Base-by-base conservation (phyloP, 441 rosid species). In the Gossypium aridum region DNA sequence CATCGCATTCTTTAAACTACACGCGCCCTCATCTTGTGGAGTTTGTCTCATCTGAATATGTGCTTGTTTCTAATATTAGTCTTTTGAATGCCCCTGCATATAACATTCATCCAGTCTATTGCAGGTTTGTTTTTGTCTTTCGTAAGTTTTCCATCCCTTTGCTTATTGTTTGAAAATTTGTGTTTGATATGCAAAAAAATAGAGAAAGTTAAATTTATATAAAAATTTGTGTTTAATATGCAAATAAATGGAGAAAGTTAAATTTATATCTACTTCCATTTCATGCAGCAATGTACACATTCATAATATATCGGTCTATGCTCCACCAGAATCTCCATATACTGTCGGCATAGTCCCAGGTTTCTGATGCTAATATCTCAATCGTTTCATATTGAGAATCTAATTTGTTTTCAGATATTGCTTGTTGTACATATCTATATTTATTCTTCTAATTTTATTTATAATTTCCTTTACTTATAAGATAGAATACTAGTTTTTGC, bases 21-120 rank as follows among this genome's bases (percentile, higher is more conserved):
- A 95, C 88, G 73, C 91, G 98, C 61, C 99, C 99, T 64, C 93
- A 92, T 78, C 89, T 95, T 0, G 89, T 95, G 12, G 98, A 95
- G 78, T 87, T 95, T 39, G 76, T 84, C 61, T 83, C 83, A 2
- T 91, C 96, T 1, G 89, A 88, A 13, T 0, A 77, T 53, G 71
- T 95, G 17, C 81, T 90, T 7, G 86, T 95, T 43, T 90, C 98
- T 14, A 95, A 95, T 75, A 81, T 95, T 64, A 91, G 92, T 10
- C 86, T 95, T 82, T 45, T 87, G 70, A 90, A 92, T 79, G 92
- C 98, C 49, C 99, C 99, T 61, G 89, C 96, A 6, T 83, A 86
- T 80, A 87, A 83, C 79, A 89, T 95, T 55, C 99, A 92, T 80
- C 96, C 98, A 16, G 97, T 92, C 23, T 94, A 92, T 76, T 92